Conservation (phyloP, 1,284 basidiomycete species). For the Gomphus sp. region DNA sequence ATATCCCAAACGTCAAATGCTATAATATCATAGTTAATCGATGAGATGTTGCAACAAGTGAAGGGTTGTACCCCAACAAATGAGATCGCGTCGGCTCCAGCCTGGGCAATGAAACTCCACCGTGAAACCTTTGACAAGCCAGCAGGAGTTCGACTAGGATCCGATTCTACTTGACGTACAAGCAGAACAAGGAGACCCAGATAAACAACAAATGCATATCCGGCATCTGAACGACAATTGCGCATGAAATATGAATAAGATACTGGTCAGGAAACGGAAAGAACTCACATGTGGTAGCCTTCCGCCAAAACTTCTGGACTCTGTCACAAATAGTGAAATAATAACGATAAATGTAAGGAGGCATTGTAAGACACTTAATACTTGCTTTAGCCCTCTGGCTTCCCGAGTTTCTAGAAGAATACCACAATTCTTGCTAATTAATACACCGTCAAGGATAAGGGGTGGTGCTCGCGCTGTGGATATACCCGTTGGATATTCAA, state of each 20-base stretch:
- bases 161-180: conserved; percentile 55
- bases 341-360: not conserved
- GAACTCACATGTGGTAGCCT: conserved; percentile 71
- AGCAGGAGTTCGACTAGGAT: conserved; percentile 63
- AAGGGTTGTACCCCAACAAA: conserved; percentile 50
- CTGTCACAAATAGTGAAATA: conserved; percentile 19
- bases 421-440: conserved; percentile 74
- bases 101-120: conserved; percentile 73
- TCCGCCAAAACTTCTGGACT: conserved; percentile 63
- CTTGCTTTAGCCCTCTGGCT: conserved; percentile 58
- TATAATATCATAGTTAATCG: conserved; percentile 14
- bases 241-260: conserved; percentile 6
- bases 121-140: conserved; percentile 70
- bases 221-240: conserved; percentile 48
- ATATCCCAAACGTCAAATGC: conserved; percentile 76
- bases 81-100: conserved; percentile 69
- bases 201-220: conserved; percentile 58
- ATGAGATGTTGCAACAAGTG: not conserved
- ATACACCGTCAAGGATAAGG: conserved; percentile 48
- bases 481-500: conserved; percentile 62
- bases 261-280: not conserved
- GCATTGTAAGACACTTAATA: not conserved
- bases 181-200: conserved; percentile 58
- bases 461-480: conserved; percentile 47
- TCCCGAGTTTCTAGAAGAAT: conserved; percentile 57